Base-by-base conservation (phyloP, 257 asterid species). In the Penstemon davidsonii region DNA sequence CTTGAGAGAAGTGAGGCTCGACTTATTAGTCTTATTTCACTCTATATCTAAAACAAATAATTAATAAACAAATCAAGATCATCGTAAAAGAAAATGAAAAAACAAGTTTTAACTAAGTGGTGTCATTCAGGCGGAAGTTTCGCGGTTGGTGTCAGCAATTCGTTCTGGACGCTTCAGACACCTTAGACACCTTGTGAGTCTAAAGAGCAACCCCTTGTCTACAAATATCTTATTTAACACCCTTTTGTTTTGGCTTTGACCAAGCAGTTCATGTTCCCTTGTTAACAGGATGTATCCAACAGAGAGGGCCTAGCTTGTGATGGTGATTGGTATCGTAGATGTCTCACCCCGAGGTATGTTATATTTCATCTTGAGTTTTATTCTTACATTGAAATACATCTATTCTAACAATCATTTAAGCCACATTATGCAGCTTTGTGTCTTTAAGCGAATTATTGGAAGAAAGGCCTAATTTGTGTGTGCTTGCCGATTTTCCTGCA, bases 221-320 rank as follows among this genome's bases (percentile, higher is more conserved):
- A 6, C 36, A 12, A 12, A 38, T 55, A 19, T 64, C n/a, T n/a
- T 18, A 13, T 15, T 51, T 18, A 64, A 41, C 49, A n/a, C 47
- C 58, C 37, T 8, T 53, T 73, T 72, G 36, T 37, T 37, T 64
- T 55, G 62, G 58, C 55, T 65, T 44, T 69, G 4, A 37, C 42
- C 49, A 6, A 67, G 38, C 76, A 55, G 11, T 73, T 53, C 6
- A 49, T 67, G 25, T 62, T 75, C 51, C n/a, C 67, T 41, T 74
- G 50, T 70, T 42, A 62, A 66, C 81, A 91, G 96, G 97, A 87
- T 73, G 68, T 91, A 72, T 91, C 97, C 46, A 88, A 87, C 66
- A 82, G 85, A 7, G 91, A 85, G 76, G 96, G 91, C 56, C 80
- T 89, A 75, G 93, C 95, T 42, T 83, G 91, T 57, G 96, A 87